Evolutionary conservation across 2,329 filamentous ascomycete genomes (phyloP).

Genomic region (Nothophoma quercina): DNA sequence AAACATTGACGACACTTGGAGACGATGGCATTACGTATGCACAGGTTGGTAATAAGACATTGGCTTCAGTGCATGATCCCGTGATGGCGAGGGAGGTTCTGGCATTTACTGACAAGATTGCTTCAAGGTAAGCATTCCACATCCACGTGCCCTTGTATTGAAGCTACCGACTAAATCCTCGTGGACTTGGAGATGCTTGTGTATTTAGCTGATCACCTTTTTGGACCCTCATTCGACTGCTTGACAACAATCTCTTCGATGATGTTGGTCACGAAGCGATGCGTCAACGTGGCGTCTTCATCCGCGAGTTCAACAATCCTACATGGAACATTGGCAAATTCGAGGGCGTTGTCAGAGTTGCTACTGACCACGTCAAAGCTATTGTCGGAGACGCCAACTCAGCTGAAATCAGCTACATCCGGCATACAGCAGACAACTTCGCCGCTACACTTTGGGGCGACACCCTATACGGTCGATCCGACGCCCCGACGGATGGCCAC

Average conservation of each 20-base stretch:
- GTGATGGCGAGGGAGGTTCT: constrained; percentile 5
- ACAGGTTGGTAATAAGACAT: constrained; percentile 4
- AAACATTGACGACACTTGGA: background rate
- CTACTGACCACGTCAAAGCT: background rate
- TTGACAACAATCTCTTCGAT: constrained; percentile 9
- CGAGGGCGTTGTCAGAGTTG: background rate
- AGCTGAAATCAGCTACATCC: background rate
- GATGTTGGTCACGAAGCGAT: constrained; percentile 4
- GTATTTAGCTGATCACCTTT: constrained; percentile 14
- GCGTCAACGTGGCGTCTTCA: constrained; percentile 1
- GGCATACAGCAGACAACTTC: constrained; percentile 5
- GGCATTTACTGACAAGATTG: constrained; percentile 6
- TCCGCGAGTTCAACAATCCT: constrained; percentile 11
- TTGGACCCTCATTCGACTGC: constrained; percentile 11
- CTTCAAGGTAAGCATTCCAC: background rate
- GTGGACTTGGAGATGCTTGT: constrained; percentile 1
- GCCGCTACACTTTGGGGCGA: constrained; percentile 11
- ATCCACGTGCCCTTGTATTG: no score
- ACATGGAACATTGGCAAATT: constrained; percentile 2
- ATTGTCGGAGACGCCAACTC: background rate
- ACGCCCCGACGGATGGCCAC: background rate
- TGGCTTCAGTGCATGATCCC: constrained; percentile 12
- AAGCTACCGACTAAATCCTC: background rate
- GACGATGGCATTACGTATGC: constrained; percentile 11
- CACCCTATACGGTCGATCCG: constrained; percentile 3